These are phyloP conservation scores for Dothistroma septosporum DNA, from an alignment of 2,329 filamentous ascomycete genomes.

Conservation along the genomic window DNA sequence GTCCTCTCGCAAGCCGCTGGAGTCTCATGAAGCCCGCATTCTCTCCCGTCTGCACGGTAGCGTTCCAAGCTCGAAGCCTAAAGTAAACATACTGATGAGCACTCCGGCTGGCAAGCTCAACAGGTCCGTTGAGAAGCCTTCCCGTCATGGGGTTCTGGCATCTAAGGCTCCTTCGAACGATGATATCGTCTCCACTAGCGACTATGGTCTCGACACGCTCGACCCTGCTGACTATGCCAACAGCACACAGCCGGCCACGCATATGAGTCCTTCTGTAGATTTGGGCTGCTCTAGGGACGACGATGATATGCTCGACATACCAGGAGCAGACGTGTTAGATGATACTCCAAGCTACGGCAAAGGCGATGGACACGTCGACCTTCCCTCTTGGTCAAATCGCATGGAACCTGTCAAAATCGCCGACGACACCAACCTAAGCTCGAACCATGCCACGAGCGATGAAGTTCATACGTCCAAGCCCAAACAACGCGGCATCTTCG, in stretches of 20 bases:
- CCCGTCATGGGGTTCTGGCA: not conserved
- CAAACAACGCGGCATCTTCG: slow-evolving; percentile 6
- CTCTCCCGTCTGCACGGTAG: slow-evolving; percentile 27
- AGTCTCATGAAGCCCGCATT: slow-evolving; percentile 15
- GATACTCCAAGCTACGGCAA: not conserved
- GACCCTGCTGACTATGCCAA: slow-evolving; percentile 14
- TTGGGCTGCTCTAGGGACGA: slow-evolving; percentile 3
- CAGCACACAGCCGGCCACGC: slow-evolving; percentile 3
- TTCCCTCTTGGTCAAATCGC: slow-evolving; percentile 2
- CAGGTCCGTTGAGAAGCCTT: not conserved
- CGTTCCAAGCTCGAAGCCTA: slow-evolving; percentile 20
- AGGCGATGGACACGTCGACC: not conserved
- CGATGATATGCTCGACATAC: slow-evolving; percentile 24
- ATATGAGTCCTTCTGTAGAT: slow-evolving; percentile 1
- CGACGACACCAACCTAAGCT: not conserved
- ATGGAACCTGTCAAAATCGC: not conserved
- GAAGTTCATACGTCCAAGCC: not conserved
- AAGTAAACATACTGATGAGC: slow-evolving; percentile 16
- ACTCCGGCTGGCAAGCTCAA: not conserved
- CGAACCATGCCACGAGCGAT: not conserved
- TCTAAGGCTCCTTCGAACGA: slow-evolving; percentile 3
- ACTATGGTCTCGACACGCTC: slow-evolving; percentile 21
- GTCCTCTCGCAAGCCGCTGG: slow-evolving; percentile 6
- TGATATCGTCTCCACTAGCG: slow-evolving; percentile 10
- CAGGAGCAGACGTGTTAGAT: not conserved